A percentile compares a stretch with the other conserved stretches of the same genome.
These are phyloP conservation scores for Ormosia emarginata DNA, from an alignment of 306 rosid species.

Conservation along the genomic window DNA sequence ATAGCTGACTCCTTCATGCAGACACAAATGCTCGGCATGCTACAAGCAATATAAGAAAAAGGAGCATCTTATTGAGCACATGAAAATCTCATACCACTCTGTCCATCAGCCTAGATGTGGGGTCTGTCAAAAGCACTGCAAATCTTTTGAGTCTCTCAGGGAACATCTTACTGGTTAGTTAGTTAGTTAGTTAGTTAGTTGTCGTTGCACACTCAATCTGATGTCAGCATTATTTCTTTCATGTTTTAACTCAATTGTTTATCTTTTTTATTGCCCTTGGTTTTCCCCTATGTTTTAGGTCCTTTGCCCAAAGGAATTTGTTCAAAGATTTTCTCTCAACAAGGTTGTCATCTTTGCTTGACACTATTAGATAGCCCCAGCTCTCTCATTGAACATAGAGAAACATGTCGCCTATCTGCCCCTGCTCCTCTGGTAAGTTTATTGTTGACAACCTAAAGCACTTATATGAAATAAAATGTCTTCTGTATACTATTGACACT, in stretches of 20 bases:
- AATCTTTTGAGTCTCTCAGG: constrained; percentile 75
- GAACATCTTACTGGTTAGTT: constrained; percentile 69
- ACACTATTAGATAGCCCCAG: constrained; percentile 38
- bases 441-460: neutral
- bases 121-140: constrained; percentile 74
- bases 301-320: constrained; percentile 58
- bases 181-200: constrained; percentile 58
- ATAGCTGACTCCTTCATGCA: constrained; percentile 29
- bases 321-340: constrained; percentile 42
- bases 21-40: constrained; percentile 79
- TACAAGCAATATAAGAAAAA: constrained; percentile 71
- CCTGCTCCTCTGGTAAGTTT: constrained; percentile 55
- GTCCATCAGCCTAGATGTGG: constrained; percentile 72
- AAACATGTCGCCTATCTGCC: constrained; percentile 41
- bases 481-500: neutral
- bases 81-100: constrained; percentile 62
- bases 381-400: constrained; percentile 54
- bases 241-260: constrained; percentile 3
- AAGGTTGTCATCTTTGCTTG: constrained; percentile 70
- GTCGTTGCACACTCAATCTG: neutral
- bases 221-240: neutral
- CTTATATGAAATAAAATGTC: neutral
- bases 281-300: constrained; percentile 41
- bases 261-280: neutral
- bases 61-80: constrained; percentile 73